Evolutionary conservation across 768 basidiomycete genomes (phyloP).

Genomic region (Phlebiopsis flavidoalba): DNA sequence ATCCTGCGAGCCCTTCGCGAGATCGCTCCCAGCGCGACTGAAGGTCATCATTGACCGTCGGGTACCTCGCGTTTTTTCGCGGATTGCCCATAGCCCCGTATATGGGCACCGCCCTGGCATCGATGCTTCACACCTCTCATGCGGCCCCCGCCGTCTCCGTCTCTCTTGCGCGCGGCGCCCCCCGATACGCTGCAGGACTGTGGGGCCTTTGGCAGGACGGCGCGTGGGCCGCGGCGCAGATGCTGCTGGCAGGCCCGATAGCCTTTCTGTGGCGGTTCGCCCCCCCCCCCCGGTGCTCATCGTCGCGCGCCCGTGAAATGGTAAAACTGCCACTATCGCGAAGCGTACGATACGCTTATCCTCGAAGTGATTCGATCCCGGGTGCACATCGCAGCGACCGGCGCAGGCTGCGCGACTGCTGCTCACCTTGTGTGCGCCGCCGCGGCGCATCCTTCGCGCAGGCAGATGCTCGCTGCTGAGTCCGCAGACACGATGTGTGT

Average conservation of each 20-base stretch:
- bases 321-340: background rate
- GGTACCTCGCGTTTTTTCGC: conserved; percentile 11
- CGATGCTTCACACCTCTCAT: conserved; percentile 1
- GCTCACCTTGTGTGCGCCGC: no score
- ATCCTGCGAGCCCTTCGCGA: background rate
- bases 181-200: background rate
- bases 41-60: conserved; percentile 6
- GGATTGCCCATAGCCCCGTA: conserved; percentile 3
- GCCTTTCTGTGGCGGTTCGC: background rate
- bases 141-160: background rate
- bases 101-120: background rate
- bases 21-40: background rate
- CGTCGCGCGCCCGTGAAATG: background rate
- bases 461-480: background rate
- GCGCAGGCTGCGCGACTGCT: no score
- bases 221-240: background rate
- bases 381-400: no score
- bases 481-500: background rate
- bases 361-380: no score
- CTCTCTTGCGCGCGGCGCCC: background rate
- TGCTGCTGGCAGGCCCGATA: background rate
- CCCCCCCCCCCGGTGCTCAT: background rate
- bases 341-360: background rate
- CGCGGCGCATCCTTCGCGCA: no score
- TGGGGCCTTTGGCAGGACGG: background rate